These are phyloP conservation scores for Avena atlantica DNA, from an alignment of 176 grass and related monocot species.

Conservation along the genomic window DNA sequence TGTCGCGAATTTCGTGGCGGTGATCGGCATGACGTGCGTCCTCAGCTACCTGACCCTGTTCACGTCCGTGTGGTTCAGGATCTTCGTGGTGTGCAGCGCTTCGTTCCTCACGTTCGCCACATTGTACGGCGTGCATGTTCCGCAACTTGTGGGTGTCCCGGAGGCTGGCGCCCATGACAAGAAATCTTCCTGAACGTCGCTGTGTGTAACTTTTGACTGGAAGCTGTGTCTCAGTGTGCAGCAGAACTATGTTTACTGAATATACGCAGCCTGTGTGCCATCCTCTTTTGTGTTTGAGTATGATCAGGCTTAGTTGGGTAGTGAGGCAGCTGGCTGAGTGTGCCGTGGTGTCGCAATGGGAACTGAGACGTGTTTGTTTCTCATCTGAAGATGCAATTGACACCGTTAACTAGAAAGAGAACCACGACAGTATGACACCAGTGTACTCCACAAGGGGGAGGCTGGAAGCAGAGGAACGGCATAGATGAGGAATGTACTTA, in stretches of 20 bases:
- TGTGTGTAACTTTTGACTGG: constrained; percentile 12
- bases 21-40: constrained; percentile 51
- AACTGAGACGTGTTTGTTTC: no score
- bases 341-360: no score
- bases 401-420: no score
- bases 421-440: no score
- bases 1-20: constrained; percentile 50
- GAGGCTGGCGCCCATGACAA: constrained; percentile 39
- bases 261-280: neutral
- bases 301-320: neutral
- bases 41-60: constrained; percentile 71
- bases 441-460: no score
- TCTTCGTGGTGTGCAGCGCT: constrained; percentile 72
- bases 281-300: neutral
- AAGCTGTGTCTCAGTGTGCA: constrained; percentile 20
- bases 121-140: constrained; percentile 61
- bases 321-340: no score
- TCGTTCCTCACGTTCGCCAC: constrained; percentile 66
- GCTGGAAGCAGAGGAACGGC: no score
- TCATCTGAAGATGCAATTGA: no score
- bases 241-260: neutral
- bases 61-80: constrained; percentile 76
- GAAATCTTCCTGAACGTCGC: constrained; percentile 41
- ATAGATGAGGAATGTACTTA: no score
- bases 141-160: constrained; percentile 45